phyloP scores from a whole-genome alignment of 305 asterid species.

The Lippia alba region DNA sequence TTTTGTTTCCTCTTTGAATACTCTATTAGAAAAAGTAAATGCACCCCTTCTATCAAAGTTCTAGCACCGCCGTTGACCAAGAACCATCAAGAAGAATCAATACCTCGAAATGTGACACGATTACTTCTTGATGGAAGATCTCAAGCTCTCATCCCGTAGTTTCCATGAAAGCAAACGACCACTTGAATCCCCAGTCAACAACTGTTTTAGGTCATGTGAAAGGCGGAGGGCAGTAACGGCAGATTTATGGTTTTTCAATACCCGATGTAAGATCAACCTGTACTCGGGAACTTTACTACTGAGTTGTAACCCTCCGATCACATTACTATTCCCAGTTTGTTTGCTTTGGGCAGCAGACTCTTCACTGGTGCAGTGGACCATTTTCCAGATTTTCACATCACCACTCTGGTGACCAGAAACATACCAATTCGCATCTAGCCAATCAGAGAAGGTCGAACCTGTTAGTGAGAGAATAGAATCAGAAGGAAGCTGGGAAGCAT shows the following conservation, averaged over 20 bases:
- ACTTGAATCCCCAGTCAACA: constrained; percentile 67
- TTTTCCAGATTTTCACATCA: constrained; percentile 72
- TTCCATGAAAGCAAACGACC: constrained; percentile 73
- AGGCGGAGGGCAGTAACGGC: constrained; percentile 70
- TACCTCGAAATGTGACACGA: constrained; percentile 11
- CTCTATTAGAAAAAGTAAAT: too few species aligned
- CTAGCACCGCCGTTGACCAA: neutral
- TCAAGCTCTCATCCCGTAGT: constrained; percentile 65
- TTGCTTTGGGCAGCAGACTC: constrained; percentile 44
- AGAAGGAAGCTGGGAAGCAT: constrained; percentile 74
- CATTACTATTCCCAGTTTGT: constrained; percentile 37
- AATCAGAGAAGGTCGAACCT: constrained; percentile 62
- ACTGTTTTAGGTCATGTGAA: constrained; percentile 65
- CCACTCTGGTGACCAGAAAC: constrained; percentile 83
- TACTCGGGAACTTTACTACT: constrained; percentile 62
- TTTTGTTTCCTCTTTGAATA: too few species aligned
- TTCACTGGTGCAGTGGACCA: constrained; percentile 63
- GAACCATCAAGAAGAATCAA: constrained; percentile 7
- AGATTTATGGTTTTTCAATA: constrained; percentile 61
- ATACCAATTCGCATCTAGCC: constrained; percentile 71
- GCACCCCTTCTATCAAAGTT: too few species aligned
- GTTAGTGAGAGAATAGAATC: constrained; percentile 65
- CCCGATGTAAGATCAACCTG: constrained; percentile 63
- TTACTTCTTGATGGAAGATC: constrained; percentile 54
- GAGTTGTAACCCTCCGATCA: constrained; percentile 48